Conservation (phyloP, 208 protist species). For the Entamoeba dispar region DNA sequence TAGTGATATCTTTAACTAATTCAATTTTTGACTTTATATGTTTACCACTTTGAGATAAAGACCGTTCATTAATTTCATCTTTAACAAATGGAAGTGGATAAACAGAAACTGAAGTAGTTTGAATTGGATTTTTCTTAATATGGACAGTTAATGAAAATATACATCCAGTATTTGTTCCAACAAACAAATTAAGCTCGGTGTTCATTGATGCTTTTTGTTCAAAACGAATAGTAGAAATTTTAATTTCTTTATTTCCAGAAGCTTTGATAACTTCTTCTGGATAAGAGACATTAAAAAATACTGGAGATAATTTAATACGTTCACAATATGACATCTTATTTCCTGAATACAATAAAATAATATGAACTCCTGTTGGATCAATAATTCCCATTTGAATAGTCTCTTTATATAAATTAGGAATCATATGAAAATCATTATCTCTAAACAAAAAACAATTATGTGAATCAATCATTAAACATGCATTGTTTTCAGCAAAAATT, state of each 20-base stretch:
- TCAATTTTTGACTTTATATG: too few species aligned
- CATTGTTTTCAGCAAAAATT: neutral
- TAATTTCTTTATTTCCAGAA: neutral
- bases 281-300: neutral
- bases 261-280: neutral
- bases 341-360: neutral
- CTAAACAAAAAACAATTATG: neutral
- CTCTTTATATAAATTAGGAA: neutral
- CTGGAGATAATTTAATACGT: neutral
- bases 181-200: neutral
- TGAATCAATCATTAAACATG: neutral
- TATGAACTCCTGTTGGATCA: neutral
- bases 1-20: too few species aligned
- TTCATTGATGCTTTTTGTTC: neutral
- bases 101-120: neutral
- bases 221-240: neutral
- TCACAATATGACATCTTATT: neutral
- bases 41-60: neutral
- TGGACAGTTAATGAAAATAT: neutral
- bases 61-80: neutral
- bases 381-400: neutral
- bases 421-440: neutral
- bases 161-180: neutral
- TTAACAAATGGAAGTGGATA: neutral
- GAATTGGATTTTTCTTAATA: neutral